Evolutionary conservation across 1,284 basidiomycete genomes (phyloP), one percentile per base, ranked within the genome.

Genomic region (Mycosarcoma maydis): DNA sequence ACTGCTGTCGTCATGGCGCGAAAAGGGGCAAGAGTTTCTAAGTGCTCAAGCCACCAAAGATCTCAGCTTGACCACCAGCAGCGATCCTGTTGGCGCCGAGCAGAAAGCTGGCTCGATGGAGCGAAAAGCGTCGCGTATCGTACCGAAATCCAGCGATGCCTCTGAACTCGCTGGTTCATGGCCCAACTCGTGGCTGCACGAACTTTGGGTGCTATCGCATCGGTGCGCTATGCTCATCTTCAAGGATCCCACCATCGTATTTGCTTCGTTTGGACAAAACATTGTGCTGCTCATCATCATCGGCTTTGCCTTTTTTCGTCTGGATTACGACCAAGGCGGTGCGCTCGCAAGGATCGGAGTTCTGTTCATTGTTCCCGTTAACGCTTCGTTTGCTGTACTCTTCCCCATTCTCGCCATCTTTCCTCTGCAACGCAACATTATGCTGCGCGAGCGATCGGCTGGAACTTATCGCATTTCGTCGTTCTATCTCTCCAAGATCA

Each of bases 321-420:
- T 73, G 9, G 19, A 29, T 14, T 7, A 48, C 26, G 44, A 66
- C 22, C 68, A 74, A 34, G 50, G 57, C 8, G 73, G 71, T 8
- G 73, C 70, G 1, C 54, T 75, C 8, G 72, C 67, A 0, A 52
- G 73, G 4, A 50, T 75, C 36, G 73, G 73, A 16, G 67, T 62
- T 2, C 59, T 74, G 14, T 75, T 75, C 54, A 64, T 74, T 48
- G 37, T 75, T 13, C 69, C 69, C 6, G 60, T 70, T 54, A 73
- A 73, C 38, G 60, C 67, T 0, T 56, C 58, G 0, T 73, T 72
- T 20, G 57, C 53, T 2, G 66, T 67, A 1, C 54, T 73, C 3
- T 66, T 70, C n/a, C 72, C 73, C 4, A 66, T 74, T 16, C 40
- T 74, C n/a, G 52, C 61, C 43, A 57, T 66, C 48, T 74, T 74